Evolutionary conservation across 108 stramenopile species (phyloP), one percentile per base, ranked within the genome.

Genomic region (Skeletonema marinoi): DNA sequence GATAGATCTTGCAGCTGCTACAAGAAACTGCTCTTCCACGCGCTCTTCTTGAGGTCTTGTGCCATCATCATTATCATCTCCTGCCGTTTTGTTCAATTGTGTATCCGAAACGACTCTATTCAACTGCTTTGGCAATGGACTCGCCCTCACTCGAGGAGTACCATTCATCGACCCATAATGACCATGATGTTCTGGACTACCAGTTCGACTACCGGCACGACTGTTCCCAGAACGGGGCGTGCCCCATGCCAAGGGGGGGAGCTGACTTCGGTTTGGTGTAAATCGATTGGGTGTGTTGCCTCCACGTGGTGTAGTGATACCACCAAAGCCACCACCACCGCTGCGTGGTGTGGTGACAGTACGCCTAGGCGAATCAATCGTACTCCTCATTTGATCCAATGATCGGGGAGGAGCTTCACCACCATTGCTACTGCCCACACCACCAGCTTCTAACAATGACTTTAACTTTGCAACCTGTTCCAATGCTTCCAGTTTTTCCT

Each of bases 1-100:
- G 25, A 85, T 77, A 32, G 73, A 75, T 3, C 61, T 58, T 2
- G 86, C 77, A 3, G 92, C 90, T 42, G 78, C 66, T 5, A 83
- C 69, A 44, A 78, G 65, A 16, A 48, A 74, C 14, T 80, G 61
- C 17, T 68, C 16, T 51, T 80, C 85, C 48, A 76, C 54, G 9
- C 54, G 54, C 25, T 56, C 54, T 25, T 56, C 54, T 25, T 25
- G 54, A 25, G 54, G 54, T 75, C 30, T 44, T 67, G n/a, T 36
- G 10, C 65, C 31, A 5, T 66, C 50, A 35, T 50, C 61, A 29
- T 62, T 70, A 6, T 31, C 51, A 16, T 14, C 44, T 3, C 16
- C 51, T 16, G 5, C 33, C 73, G 19, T 46, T 12, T 35, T 19
- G 33, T 25, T 14, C 56, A 39, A 31, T 50, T 13, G 44, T 63